Base-by-base conservation (phyloP, 306 rosid genomes). In the Pueraria montana region DNA sequence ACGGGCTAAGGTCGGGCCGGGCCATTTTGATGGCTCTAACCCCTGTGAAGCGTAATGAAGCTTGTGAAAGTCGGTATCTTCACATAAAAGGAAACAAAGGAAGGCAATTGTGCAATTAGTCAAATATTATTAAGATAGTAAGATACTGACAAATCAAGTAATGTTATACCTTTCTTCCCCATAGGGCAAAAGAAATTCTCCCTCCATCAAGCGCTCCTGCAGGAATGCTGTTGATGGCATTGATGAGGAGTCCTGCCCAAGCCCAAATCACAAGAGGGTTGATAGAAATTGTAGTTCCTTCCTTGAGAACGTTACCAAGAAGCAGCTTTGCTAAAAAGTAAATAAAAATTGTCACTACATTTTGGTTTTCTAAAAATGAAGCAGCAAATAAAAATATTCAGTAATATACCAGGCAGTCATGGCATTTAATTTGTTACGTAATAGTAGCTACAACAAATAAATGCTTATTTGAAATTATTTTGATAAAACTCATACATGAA, bases 171-270 rank as follows among this genome's bases (percentile, higher is more conserved):
- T 96, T 94, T 92, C 99, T 94, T 82, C 99, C 99, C 97, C 98
- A 96, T 30, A 92, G 84, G 70, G 99, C 86, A 76, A 96, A 94
- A 67, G 97, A 69, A 67, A 96, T 92, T 91, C 95, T 87, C 10
- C 99, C 99, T 30, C 99, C 99, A 84, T 96, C 99, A 24, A 96
- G 94, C 89, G 94, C 98, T 80, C 99, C 99, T 0, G 98, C 98
- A 21, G 98, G 99, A 67, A 96, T 94, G 87, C 99, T 96, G 86
- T 96, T 96, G 84, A 94, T 92, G 84, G 99, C 97, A 75, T 96
- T 96, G 61, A 96, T 96, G 77, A 96, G 97, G 63, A 96, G 99
- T 82, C 99, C 98, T 45, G 98, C 98, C 99, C 98, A 96, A 63
- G 99, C 98, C 99, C 99, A 94, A 70, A 96, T 48, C 85, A 96